Base-by-base conservation (phyloP, 2,329 filamentous ascomycete species). In the Fusarium camptoceras region DNA sequence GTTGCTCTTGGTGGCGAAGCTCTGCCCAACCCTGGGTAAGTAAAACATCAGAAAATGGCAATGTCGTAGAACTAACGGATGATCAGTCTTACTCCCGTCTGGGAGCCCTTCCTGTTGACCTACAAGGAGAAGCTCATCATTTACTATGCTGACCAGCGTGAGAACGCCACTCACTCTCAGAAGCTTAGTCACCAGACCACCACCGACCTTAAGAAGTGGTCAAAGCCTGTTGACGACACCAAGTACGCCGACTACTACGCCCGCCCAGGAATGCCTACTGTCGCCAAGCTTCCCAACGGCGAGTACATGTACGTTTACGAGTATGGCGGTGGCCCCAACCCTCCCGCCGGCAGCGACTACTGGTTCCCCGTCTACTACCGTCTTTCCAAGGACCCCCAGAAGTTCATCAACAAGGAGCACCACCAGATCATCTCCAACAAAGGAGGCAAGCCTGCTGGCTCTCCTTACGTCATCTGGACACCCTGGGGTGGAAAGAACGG, bases 81-180 rank as follows among this genome's bases (percentile, higher is more conserved):
- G 1, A 2, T 6, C 8, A 53, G 88, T 5, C 77, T 88, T 42
- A 90, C 89, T 0, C 89, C 90, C 1, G 87, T 93, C 27, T 93
- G 91, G 54, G 54, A 56, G 22, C 54, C 54, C 2, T 56, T 56
- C 43, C 16, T 93, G 43, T 75, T 88, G 76, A 81, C 85, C 46
- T 84, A 89, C 76, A 79, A 91, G 59, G 83, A 86, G 55, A 82
- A 87, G 54, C 79, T 93, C 20, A 84, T 92, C 37, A 82, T 85
- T 72, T 93, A 91, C 82, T 93, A 92, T 81, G 89, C 90, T 3
- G 91, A 93, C 77, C 91, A 93, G 76, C 86, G 91, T 37, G 89
- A 89, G 66, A 88, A 67, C 39, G 70, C 54, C 8, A 81, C 81
- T 3, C 83, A 92, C 74, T 91, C 90, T 20, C 91, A 93, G 78